A percentile compares a stretch with the other conserved stretches of the same genome.
Conservation (phyloP, 371 early-diverging fungal genomes). For the Mortierella sp. region DNA sequence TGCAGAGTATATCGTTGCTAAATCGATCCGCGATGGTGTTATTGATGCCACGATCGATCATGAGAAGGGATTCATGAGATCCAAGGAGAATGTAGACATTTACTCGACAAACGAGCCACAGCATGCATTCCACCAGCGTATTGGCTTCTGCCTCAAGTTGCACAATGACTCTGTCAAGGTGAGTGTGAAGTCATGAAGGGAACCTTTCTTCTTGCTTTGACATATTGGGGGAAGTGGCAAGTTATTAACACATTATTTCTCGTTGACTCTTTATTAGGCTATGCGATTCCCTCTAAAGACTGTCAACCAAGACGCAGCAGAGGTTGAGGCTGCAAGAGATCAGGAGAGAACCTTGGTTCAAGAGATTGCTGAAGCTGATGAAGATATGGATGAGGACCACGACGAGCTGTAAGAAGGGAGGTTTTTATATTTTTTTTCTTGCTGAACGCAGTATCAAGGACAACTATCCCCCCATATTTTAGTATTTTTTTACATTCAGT, state of each 20-base stretch:
- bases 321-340: slow-evolving; percentile 87
- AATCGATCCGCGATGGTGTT: slow-evolving; percentile 98
- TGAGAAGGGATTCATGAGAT: slow-evolving; percentile 92
- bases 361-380: slow-evolving; percentile 91
- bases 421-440: too few relatives aligned
- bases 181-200: slow-evolving; percentile 1
- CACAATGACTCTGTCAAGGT: slow-evolving; percentile 96
- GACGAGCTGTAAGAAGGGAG: slow-evolving; percentile 42
- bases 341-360: slow-evolving; percentile 93
- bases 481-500: too few relatives aligned
- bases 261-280: slow-evolving; percentile 65
- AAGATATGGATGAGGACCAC: slow-evolving; percentile 81
- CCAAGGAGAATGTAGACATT: slow-evolving; percentile 93
- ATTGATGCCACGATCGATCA: slow-evolving; percentile 97
- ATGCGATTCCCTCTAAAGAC: slow-evolving; percentile 95
- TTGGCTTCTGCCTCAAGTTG: slow-evolving; percentile 93
- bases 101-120: slow-evolving; percentile 98
- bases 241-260: background rate
- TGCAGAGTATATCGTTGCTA: slow-evolving; percentile 98
- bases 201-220: background rate
- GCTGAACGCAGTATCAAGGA: background rate
- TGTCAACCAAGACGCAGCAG: slow-evolving; percentile 82
- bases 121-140: slow-evolving; percentile 93
- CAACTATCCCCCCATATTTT: too few relatives aligned
- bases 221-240: background rate